A percentile compares a stretch with the other conserved stretches of the same genome.
phyloP scores from a whole-genome alignment of 306 rosid species.

The Cicer judaicum region DNA sequence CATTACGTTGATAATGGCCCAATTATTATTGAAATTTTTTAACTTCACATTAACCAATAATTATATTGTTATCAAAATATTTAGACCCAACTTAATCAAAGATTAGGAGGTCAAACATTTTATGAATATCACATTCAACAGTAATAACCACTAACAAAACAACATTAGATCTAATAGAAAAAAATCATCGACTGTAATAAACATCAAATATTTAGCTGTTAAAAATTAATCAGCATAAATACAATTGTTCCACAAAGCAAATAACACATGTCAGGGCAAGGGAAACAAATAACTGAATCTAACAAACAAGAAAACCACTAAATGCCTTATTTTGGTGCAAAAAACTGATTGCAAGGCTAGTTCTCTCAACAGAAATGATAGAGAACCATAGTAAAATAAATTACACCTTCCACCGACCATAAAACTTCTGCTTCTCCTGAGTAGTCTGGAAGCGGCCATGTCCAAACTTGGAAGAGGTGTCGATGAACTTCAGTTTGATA shows the following conservation, averaged over 20 bases:
- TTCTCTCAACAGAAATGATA: background rate
- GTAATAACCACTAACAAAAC: too few relatives aligned
- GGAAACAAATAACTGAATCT: background rate
- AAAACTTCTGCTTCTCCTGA: slow-evolving; percentile 73
- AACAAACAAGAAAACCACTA: background rate
- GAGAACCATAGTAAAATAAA: background rate
- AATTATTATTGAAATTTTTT: too few relatives aligned
- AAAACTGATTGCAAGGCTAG: background rate
- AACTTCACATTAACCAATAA: too few relatives aligned
- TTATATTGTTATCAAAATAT: too few relatives aligned
- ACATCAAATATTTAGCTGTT: background rate
- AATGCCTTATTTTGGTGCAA: background rate
- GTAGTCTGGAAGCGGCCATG: slow-evolving; percentile 85
- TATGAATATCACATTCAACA: too few relatives aligned
- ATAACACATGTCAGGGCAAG: background rate
- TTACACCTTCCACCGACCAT: slow-evolving; percentile 67
- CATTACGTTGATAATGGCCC: too few relatives aligned
- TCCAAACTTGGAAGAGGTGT: slow-evolving; percentile 82
- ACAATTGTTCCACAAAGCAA: background rate
- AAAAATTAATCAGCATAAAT: background rate
- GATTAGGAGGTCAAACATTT: too few relatives aligned
- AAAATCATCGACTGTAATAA: background rate
- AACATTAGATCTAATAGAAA: too few relatives aligned
- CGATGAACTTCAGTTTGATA: slow-evolving; percentile 74
- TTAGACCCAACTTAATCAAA: too few relatives aligned